Base-by-base conservation (phyloP, 2,329 filamentous ascomycete genomes). In the Cryphonectria naterciae region DNA sequence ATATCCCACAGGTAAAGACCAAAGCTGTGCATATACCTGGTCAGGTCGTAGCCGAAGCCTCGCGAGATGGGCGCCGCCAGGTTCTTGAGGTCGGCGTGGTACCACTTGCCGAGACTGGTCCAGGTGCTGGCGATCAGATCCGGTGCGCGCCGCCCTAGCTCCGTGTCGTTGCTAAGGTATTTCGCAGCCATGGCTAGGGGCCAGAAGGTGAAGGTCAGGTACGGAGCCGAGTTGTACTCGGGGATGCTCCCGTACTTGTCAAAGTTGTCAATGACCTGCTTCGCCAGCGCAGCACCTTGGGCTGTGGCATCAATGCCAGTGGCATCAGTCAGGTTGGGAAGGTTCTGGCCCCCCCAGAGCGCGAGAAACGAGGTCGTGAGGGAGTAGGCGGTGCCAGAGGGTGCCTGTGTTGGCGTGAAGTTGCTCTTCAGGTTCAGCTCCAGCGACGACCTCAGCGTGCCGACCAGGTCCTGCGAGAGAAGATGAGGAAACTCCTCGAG, bases 31-130 rank as follows among this genome's bases (percentile, higher is more conserved):
- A 89, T 76, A 74, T 90, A 90, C 10, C 83, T 80, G 68, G 88
- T 89, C 88, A 91, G 89, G 70, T 91, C 88, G 70, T 86, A 90
- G 0, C 88, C 88, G 71, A 91, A 91, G 0, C 84, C 81, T 0
- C 89, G 84, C 76, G 91, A 89, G 88, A 88, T 91, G 0, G 89
- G 89, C 0, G 88, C 89, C 4, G 88, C 88, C 68, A 90, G 83
- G 71, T 91, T 91, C 73, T 83, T 86, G 78, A 91, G 77, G 1
- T 84, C 82, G 0, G 88, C 84, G 67, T 90, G 86, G 81, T 87
- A 91, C 0, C 58, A 61, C 32, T 35, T n/a, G 58, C 58, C 58
- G 35, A 61, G 58, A 37, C 32, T 61, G 32, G 58, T 61, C 58
- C 58, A 61, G 35, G 22, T 61, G 58, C 58, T n/a, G 58, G 32